Evolutionary conservation across 2,329 filamentous ascomycete species (phyloP).

Genomic region (Capronia coronata): DNA sequence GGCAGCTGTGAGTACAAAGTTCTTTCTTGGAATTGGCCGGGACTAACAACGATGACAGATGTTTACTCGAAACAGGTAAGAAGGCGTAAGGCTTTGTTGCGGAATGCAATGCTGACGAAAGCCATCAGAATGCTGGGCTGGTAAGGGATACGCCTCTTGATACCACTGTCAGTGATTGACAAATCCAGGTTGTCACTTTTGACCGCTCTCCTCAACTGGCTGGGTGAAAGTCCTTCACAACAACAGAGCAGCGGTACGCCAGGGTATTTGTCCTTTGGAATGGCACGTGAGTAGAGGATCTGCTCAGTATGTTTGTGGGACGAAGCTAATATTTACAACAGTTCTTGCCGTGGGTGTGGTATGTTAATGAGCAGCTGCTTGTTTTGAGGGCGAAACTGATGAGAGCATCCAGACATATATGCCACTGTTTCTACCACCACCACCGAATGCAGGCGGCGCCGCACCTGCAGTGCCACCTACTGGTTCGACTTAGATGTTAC

Average conservation of each 20-base stretch:
- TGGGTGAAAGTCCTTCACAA: slow-evolving; percentile 44
- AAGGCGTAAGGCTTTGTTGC: background rate
- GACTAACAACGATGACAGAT: slow-evolving; percentile 47
- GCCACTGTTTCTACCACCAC: slow-evolving; percentile 58
- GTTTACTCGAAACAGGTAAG: slow-evolving; percentile 81
- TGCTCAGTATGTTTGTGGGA: background rate
- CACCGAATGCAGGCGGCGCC: slow-evolving; percentile 32
- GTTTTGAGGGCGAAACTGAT: slow-evolving; percentile 10
- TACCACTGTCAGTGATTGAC: background rate
- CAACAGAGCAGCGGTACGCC: slow-evolving; percentile 61
- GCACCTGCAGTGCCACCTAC: slow-evolving; percentile 45
- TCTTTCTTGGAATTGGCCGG: slow-evolving; percentile 5
- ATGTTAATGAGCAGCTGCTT: slow-evolving; percentile 29
- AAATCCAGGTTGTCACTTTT: slow-evolving; percentile 41
- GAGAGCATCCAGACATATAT: slow-evolving; percentile 50
- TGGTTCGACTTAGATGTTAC: slow-evolving; percentile 32
- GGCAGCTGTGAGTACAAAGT: slow-evolving; percentile 60
- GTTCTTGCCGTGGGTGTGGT: slow-evolving; percentile 55
- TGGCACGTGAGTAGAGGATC: slow-evolving; percentile 58
- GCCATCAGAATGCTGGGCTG: slow-evolving; percentile 56
- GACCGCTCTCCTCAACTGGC: slow-evolving; percentile 44
- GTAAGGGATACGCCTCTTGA: slow-evolving; percentile 34
- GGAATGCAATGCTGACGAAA: slow-evolving; percentile 2
- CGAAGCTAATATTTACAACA: slow-evolving; percentile 30
- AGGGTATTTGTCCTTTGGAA: slow-evolving; percentile 66